Conservation (phyloP, 768 basidiomycete genomes). For the Suillus spraguei region DNA sequence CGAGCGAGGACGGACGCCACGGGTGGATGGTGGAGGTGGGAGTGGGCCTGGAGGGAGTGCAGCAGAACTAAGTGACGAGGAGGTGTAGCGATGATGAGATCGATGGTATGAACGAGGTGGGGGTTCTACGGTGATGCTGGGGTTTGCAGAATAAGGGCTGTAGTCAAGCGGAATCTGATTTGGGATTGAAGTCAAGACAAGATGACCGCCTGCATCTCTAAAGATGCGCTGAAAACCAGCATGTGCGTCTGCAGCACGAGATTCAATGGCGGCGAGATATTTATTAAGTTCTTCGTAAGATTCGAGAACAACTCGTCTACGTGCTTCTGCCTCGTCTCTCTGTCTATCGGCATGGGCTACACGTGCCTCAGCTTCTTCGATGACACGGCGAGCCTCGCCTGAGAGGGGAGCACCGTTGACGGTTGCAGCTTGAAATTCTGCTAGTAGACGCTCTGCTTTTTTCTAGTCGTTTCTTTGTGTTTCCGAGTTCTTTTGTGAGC, state of each 20-base stretch:
- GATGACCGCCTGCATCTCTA: constrained; percentile 43
- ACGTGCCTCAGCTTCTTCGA: constrained; percentile 52
- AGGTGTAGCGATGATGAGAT: constrained; percentile 24
- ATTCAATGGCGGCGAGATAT: constrained; percentile 47
- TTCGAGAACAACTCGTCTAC: constrained; percentile 45
- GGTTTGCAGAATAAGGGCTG: constrained; percentile 25
- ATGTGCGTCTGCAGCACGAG: constrained; percentile 52
- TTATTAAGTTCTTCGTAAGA: constrained; percentile 54
- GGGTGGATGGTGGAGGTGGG: constrained; percentile 35
- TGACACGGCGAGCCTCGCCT: constrained; percentile 38
- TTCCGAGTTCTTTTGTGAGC: constrained; percentile 51
- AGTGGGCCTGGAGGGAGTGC: constrained; percentile 39
- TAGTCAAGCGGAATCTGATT: constrained; percentile 18
- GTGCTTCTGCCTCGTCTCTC: constrained; percentile 57
- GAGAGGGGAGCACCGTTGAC: constrained; percentile 25
- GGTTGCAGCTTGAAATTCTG: constrained; percentile 27
- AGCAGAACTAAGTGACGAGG: constrained; percentile 31
- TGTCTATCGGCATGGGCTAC: constrained; percentile 50
- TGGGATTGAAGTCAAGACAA: constrained; percentile 39
- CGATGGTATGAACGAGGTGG: constrained; percentile 21
- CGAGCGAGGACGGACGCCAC: constrained; percentile 46
- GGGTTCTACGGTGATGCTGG: constrained; percentile 32
- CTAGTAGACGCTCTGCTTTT: constrained; percentile 51
- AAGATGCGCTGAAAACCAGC: constrained; percentile 48
- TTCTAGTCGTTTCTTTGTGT: constrained; percentile 48